These are phyloP conservation scores for Cucumis sativus DNA, from an alignment of 306 rosid species.

Conservation along the genomic window Cucumber_9930_V3 NC_026657.2:39473501-39474000, in stretches of 20 bases:
- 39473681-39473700: slow-evolving; percentile 45
- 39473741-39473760: slow-evolving; percentile 57
- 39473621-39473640: slow-evolving; percentile 51
- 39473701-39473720: slow-evolving; percentile 34
- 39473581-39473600: slow-evolving; percentile 53
- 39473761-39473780: slow-evolving; percentile 65
- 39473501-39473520: slow-evolving; percentile 38
- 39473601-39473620: slow-evolving; percentile 78
- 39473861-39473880: slow-evolving; percentile 68
- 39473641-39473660: slow-evolving; percentile 69
- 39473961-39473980: slow-evolving; percentile 58
- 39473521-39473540: slow-evolving; percentile 33
- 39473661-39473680: slow-evolving; percentile 36
- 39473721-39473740: slow-evolving; percentile 52
- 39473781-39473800: slow-evolving; percentile 74
- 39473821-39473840: slow-evolving; percentile 54
- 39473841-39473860: slow-evolving; percentile 54
- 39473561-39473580: slow-evolving; percentile 43
- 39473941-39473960: slow-evolving; percentile 83
- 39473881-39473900: slow-evolving; percentile 48
- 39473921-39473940: slow-evolving; percentile 50
- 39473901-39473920: slow-evolving; percentile 77
- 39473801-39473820: slow-evolving; percentile 55
- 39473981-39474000: slow-evolving; percentile 59
- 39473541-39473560: slow-evolving; percentile 67